phyloP scores from a whole-genome alignment of 768 basidiomycete species.

The Leccinum arenicola region DNA sequence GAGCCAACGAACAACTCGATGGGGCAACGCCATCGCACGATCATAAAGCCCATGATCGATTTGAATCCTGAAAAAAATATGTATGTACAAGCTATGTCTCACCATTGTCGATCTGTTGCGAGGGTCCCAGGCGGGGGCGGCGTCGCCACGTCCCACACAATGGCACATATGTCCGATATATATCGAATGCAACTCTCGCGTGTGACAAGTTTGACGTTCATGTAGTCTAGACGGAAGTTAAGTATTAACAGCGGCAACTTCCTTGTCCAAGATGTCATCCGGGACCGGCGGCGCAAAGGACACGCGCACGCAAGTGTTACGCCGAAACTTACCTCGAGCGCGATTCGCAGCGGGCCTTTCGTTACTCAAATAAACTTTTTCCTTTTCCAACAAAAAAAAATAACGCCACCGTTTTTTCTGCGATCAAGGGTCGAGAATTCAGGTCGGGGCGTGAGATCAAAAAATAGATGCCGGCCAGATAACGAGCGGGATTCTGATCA shows the following conservation, averaged over 20 bases:
- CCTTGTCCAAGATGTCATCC: too few species aligned
- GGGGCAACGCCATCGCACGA: background rate
- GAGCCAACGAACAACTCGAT: background rate
- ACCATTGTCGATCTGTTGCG: background rate
- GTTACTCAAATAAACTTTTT: background rate
- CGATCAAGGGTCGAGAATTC: slow-evolving; percentile 4
- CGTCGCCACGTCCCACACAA: background rate
- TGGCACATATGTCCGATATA: background rate
- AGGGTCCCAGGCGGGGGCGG: background rate
- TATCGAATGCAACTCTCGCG: background rate
- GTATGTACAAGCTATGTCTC: background rate
- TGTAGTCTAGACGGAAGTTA: background rate
- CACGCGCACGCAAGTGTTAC: background rate
- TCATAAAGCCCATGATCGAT: background rate
- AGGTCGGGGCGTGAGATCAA: background rate
- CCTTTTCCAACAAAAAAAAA: background rate
- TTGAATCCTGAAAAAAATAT: background rate
- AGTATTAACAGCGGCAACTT: background rate
- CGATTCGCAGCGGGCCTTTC: background rate
- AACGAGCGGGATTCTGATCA: background rate
- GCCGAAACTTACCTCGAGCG: background rate
- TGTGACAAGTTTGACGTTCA: background rate
- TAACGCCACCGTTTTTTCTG: slow-evolving; percentile 6
- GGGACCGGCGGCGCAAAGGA: background rate
- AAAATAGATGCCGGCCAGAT: background rate